Conservation (phyloP, 1,139 yeast genomes). For the Protomyces macrosporus region DNA sequence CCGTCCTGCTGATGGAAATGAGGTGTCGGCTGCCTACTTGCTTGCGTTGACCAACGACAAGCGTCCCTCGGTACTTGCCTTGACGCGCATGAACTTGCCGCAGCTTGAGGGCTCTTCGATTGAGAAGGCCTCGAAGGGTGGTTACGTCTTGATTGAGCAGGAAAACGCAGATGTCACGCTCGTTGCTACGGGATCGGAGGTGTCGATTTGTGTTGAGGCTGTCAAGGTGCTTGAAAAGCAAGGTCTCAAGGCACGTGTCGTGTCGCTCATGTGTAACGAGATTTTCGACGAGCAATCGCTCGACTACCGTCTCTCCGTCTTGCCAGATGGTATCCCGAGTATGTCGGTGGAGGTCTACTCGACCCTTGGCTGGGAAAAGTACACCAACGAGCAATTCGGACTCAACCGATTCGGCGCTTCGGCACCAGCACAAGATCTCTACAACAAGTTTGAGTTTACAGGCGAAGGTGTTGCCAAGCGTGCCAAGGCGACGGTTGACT, state of each 20-base stretch:
- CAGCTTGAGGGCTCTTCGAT: conserved; percentile 90
- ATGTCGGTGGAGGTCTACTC: conserved; percentile 92
- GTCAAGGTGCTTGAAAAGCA: conserved; percentile 60
- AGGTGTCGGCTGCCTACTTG: conserved; percentile 93
- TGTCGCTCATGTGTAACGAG: conserved; percentile 87
- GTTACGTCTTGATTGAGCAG: conserved; percentile 62
- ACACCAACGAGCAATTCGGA: conserved; percentile 96
- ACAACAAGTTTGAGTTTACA: conserved; percentile 82
- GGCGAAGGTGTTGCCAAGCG: conserved; percentile 88
- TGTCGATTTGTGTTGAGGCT: conserved; percentile 73
- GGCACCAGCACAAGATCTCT: conserved; percentile 80
- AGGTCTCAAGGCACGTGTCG: conserved; percentile 75
- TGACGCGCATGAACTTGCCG: conserved; percentile 96
- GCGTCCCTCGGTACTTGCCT: conserved; percentile 86
- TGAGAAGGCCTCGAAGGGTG: conserved; percentile 94
- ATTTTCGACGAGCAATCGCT: conserved; percentile 79
- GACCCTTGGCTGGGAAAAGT: conserved; percentile 88
- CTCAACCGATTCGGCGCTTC: conserved; percentile 96
- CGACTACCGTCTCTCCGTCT: conserved; percentile 75
- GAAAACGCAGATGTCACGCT: conserved; percentile 68
- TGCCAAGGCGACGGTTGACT: conserved; percentile 72
- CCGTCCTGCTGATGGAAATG: conserved; percentile 99
- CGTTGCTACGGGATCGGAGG: conserved; percentile 96
- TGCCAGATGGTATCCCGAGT: conserved; percentile 93
- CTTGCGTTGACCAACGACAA: conserved; percentile 62